Percentiles rank a stretch among this genome's conserved stretches.
Evolutionary conservation across 1,284 basidiomycete genomes (phyloP).

Genomic region (Ustilago loliicola): DNA sequence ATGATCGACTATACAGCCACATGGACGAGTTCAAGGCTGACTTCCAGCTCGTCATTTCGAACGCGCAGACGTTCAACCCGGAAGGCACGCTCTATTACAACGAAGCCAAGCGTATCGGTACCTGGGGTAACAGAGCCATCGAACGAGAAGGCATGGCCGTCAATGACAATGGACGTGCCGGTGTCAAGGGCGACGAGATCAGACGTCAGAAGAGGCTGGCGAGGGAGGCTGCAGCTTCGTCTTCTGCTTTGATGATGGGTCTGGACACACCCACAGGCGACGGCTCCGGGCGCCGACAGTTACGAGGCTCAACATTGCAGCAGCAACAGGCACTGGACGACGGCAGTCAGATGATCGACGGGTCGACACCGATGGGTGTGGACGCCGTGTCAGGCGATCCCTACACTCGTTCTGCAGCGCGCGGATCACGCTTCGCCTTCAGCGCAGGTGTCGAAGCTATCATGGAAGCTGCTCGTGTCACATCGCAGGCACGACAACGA

Average conservation of each 20-base stretch:
- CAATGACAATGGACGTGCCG: conserved; percentile 54
- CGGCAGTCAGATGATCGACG: conserved; percentile 6
- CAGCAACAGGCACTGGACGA: conserved; percentile 21
- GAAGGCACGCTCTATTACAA: conserved; percentile 63
- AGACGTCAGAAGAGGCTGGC: conserved; percentile 33
- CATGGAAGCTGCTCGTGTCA: conserved; percentile 44
- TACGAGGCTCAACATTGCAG: conserved; percentile 22
- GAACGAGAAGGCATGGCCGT: conserved; percentile 60
- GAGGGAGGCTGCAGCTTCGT: conserved; percentile 22
- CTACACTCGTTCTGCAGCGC: conserved; percentile 21
- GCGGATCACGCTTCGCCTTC: conserved; percentile 32
- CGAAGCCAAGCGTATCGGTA: conserved; percentile 60
- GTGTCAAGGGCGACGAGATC: conserved; percentile 44
- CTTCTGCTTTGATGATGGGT: conserved; percentile 2
- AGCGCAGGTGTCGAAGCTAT: conserved; percentile 42
- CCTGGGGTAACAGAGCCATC: conserved; percentile 63
- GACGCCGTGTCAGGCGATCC: conserved; percentile 13
- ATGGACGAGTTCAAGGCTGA: conserved; percentile 62
- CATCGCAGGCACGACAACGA: conserved; percentile 41
- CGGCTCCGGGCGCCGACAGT: conserved; percentile 20
- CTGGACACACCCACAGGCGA: conserved; percentile 3
- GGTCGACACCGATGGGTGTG: neutral
- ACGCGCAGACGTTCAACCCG: conserved; percentile 67
- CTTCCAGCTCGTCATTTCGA: conserved; percentile 63
- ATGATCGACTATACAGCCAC: conserved; percentile 46